phyloP scores from a whole-genome alignment of 2,329 filamentous ascomycete genomes.

The Remersonia thermophila region DNA sequence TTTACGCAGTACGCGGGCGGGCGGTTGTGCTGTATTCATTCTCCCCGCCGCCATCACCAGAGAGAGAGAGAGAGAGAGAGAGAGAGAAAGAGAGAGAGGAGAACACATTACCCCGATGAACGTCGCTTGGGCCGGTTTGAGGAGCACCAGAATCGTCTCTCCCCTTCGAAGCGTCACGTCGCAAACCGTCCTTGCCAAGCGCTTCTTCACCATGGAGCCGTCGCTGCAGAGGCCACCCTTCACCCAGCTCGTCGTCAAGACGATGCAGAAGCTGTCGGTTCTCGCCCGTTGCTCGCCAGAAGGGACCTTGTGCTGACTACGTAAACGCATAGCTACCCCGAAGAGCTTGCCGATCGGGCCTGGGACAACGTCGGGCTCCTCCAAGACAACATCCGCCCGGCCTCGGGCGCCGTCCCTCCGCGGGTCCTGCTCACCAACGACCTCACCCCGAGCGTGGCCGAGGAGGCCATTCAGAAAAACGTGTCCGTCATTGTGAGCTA shows the following conservation, averaged over 20 bases:
- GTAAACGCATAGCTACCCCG: constrained; percentile 56
- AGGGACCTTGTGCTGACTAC: neutral
- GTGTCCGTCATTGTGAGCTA: constrained; percentile 80
- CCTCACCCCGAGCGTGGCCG: constrained; percentile 74
- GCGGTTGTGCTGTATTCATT: too few relatives aligned
- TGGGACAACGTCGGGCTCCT: constrained; percentile 97
- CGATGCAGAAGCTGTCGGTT: constrained; percentile 69
- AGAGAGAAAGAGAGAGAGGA: too few relatives aligned
- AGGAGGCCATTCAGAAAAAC: constrained; percentile 70
- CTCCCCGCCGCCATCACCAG: too few relatives aligned
- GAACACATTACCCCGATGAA: too few relatives aligned
- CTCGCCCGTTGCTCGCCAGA: neutral
- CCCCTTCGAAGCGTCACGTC: too few relatives aligned
- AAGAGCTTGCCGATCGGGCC: constrained; percentile 72
- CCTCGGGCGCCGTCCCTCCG: constrained; percentile 9
- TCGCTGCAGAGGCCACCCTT: constrained; percentile 25
- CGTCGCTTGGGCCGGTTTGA: neutral
- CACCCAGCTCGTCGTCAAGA: constrained; percentile 53
- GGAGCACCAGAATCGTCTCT: constrained; percentile 1
- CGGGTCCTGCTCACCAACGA: constrained; percentile 63
- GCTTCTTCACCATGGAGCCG: constrained; percentile 13
- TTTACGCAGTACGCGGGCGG: too few relatives aligned
- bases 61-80: too few relatives aligned
- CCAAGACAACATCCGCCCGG: constrained; percentile 29
- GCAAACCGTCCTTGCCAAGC: too few relatives aligned